A percentile compares a stretch with the other conserved stretches of the same genome.
Evolutionary conservation across 805 yeast species (phyloP).

Genomic region (Pichia gijzeniarum): DNA sequence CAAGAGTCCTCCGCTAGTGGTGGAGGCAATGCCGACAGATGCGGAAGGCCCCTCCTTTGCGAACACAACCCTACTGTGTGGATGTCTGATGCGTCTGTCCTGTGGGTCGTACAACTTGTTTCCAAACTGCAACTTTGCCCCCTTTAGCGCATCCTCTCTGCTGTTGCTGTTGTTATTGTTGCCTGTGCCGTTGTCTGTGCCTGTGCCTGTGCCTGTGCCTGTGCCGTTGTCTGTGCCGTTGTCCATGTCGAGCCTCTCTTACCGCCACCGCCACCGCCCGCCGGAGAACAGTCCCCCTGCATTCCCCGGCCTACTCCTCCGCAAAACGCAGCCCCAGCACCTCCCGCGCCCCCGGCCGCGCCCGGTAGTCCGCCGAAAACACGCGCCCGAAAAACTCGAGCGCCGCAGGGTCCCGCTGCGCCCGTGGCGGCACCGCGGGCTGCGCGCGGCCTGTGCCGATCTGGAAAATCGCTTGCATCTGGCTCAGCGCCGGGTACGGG

Average conservation of each 20-base stretch:
- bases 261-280: no score
- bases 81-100: slow-evolving; percentile 5
- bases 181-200: background rate
- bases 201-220: no score
- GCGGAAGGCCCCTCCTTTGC: background rate
- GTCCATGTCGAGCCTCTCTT: background rate
- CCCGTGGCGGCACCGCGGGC: slow-evolving; percentile 72
- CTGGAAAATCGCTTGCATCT: slow-evolving; percentile 94
- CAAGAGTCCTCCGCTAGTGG: background rate
- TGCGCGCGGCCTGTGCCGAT: slow-evolving; percentile 69
- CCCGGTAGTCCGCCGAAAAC: slow-evolving; percentile 65
- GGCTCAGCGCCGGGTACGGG: slow-evolving; percentile 91
- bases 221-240: no score
- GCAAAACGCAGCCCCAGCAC: slow-evolving; percentile 39
- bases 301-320: no score
- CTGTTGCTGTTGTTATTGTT: background rate
- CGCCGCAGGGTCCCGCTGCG: slow-evolving; percentile 50
- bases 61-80: background rate
- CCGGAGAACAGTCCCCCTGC: background rate
- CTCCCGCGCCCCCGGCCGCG: slow-evolving; percentile 40
- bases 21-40: slow-evolving; percentile 1
- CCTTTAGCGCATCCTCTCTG: background rate
- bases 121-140: slow-evolving; percentile 9
- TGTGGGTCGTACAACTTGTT: slow-evolving; percentile 14
- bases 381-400: slow-evolving; percentile 62